Evolutionary conservation across 495 filamentous ascomycete species (phyloP), one percentile per base, ranked within the genome.

Genomic region (Cercophora scortea): DNA sequence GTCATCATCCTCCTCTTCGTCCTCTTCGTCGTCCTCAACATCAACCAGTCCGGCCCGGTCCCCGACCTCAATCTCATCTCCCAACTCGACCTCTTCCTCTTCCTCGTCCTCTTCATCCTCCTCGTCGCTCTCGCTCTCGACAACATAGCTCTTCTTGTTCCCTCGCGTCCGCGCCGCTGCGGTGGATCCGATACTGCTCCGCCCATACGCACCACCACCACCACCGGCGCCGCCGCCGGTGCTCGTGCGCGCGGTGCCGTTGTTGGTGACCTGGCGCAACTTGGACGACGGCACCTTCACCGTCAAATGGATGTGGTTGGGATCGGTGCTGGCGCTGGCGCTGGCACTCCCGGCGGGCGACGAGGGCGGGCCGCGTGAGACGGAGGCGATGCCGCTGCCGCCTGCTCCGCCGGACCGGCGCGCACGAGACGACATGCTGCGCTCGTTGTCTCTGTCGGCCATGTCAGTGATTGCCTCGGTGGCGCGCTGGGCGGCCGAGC

Each of bases 251-350:
- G 56, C 64, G 43, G 74, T 75, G 36, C 80, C 61, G 49, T 68
- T 70, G 42, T 74, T 76, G 19, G 84, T 91, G 12, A 82, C 87
- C 65, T 94, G 84, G 35, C 87, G 85, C 49, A 93, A 76, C 73
- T 88, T 93, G 71, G 77, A 86, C 33, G 88, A 80, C 6, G 88
- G 83, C 61, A 92, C 84, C 72, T 90, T 95, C 58, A 96, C 83
- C 32, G 86, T 94, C 45, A 96, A 72, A 64, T 81, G 81, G 49
- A 92, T 79, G 53, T 86, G 84, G 66, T 79, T 80, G 53, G 32
- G 80, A 54, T 35, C 75, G 38, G 71, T 70, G 53, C 80, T 79
- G 61, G 76, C 78, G 49, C 79, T 61, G 33, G 56, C 58, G 52
- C 57, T 61, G 9, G 44, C 51, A 4, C n/a, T 46, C 2, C 25